Base-by-base conservation (phyloP, 768 basidiomycete species). In the Megacollybia marginata region DNA sequence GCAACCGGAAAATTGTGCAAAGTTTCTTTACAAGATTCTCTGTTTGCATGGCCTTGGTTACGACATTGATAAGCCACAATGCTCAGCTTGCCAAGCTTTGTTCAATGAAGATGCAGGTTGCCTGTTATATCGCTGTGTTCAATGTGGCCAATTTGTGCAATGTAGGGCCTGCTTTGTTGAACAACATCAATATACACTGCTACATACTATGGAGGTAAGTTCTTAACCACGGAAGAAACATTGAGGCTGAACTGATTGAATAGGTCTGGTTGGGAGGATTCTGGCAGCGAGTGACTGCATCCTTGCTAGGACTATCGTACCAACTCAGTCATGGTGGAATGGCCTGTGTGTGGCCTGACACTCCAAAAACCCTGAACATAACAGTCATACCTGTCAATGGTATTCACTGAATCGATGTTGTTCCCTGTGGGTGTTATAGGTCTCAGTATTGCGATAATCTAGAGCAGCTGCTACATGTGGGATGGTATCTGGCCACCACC, bases 401-500 rank as follows among this genome's bases (percentile, higher is more conserved):
- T 1, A 38, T 50, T 34, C 49, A 50, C 10, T 35, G 10, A 9
- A 33, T 50, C 4, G 4, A 23, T 2, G 44, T 48, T 9, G 33
- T n/a, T 2, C 38, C 11, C 13, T 50, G 49, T 32, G 31, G 28
- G 2, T 50, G 49, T 20, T 9, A 18, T 7, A 4, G 46, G 23
- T 18, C n/a, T 7, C 23, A 31, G 7, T 5, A 33, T 8, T 5
- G 15, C 8, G 18, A 46, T 18, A 15, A 33, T 18, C n/a, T 36
- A 36, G 20, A 52, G 13, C 52, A 50, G 28, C 34, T 53, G 4
- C 18, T 53, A 11, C 28, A 42, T 13, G 28, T 44, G 1, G 48
- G 49, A 3, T 53, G 52, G 52, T 53, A 53, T 35, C 52, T 48
- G 2, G 52, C 52, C 9, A 53, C 48, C 3, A 40, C 16, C 5